These are phyloP conservation scores for Styphnolobium japonicum DNA, from an alignment of 306 rosid genomes.

Conservation along the genomic window DNA sequence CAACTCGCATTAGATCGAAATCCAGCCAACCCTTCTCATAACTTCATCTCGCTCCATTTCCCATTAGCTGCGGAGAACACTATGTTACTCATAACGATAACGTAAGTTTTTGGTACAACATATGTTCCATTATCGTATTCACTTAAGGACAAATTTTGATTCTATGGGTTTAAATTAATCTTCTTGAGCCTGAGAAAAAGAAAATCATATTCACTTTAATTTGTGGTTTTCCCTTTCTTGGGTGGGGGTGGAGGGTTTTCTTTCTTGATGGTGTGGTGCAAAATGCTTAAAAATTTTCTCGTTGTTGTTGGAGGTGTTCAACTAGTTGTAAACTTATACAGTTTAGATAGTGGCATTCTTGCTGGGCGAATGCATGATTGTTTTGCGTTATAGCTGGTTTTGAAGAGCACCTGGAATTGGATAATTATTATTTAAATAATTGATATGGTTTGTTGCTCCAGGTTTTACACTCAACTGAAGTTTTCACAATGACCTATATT, in stretches of 20 bases:
- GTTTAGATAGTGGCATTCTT: too few relatives aligned
- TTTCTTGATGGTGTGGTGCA: not conserved
- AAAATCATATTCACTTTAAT: not conserved
- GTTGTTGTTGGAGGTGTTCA: too few relatives aligned
- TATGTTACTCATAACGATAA: conserved; percentile 8
- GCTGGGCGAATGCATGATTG: not conserved
- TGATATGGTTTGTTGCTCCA: not conserved
- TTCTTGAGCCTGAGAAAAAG: not conserved
- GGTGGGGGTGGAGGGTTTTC: not conserved
- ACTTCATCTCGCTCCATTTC: not conserved
- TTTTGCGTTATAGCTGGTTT: not conserved
- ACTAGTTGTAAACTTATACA: too few relatives aligned
- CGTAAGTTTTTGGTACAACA: conserved; percentile 33
- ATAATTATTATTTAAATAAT: not conserved
- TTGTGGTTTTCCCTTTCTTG: not conserved
- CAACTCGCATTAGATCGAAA: conserved; percentile 51
- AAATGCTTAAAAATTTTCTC: not conserved
- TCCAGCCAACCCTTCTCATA: not conserved
- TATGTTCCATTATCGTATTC: not conserved
- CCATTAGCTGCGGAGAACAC: conserved; percentile 19
- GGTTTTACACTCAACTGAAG: not conserved
- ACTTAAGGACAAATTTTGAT: not conserved
- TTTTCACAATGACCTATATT: not conserved
- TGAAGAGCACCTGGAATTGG: not conserved
- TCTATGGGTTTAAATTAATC: not conserved